Percentiles rank a stretch among this genome's conserved stretches.
These are phyloP conservation scores for Lenzites betulinus DNA, from an alignment of 768 basidiomycete species.

Conservation along the genomic window DNA sequence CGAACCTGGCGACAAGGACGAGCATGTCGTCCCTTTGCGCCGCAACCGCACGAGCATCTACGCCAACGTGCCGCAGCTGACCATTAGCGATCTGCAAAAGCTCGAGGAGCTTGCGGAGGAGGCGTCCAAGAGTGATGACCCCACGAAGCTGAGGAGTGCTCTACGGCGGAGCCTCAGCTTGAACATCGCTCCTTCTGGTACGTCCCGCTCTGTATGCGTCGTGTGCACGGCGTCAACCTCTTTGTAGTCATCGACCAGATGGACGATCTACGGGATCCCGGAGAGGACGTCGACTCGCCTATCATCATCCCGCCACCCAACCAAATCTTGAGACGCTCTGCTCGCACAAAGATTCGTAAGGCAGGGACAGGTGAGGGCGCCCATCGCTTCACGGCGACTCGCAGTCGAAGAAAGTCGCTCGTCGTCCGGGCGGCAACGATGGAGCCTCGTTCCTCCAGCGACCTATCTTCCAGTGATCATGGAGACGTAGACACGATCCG, in stretches of 20 bases:
- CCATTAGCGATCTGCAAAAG: conserved; percentile 91
- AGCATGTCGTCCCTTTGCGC: conserved; percentile 64
- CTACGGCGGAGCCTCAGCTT: conserved; percentile 86
- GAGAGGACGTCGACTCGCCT: conserved; percentile 86
- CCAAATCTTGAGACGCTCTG: conserved; percentile 86
- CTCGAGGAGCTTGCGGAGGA: conserved; percentile 93
- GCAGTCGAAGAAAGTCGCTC: conserved; percentile 42
- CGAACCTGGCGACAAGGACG: conserved; percentile 60
- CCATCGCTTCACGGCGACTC: conserved; percentile 68
- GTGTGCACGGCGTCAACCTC: conserved; percentile 11
- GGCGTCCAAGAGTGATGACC: conserved; percentile 80
- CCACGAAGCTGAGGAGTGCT: conserved; percentile 73
- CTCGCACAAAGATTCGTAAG: conserved; percentile 96
- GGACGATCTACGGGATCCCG: conserved; percentile 66
- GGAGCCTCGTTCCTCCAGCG: conserved; percentile 66
- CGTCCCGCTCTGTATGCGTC: conserved; percentile 34
- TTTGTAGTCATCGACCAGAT: conserved; percentile 61
- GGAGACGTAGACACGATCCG: conserved; percentile 41
- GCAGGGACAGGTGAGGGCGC: conserved; percentile 76
- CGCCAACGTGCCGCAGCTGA: conserved; percentile 77
- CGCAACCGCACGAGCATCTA: conserved; percentile 70
- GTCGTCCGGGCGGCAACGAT: conserved; percentile 30
- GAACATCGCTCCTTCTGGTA: conserved; percentile 84
- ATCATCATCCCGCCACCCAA: conserved; percentile 89
- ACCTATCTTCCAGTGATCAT: conserved; percentile 72